Evolutionary conservation across 805 yeast genomes (phyloP), one percentile per base, ranked within the genome.

Genomic region (Starmerella lactis-condensi): DNA sequence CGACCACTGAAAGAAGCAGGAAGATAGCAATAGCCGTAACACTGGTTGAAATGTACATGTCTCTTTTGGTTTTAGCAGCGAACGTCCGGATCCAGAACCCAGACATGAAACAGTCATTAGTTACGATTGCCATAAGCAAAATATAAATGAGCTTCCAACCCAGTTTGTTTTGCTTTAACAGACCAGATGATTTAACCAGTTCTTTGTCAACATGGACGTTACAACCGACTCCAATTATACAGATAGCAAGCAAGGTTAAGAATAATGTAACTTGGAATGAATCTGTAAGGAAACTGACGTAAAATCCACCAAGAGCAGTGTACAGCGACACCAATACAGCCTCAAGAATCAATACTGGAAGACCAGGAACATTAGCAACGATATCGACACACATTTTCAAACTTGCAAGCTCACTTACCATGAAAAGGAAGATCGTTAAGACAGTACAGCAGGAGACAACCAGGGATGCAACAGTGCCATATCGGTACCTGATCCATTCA

Each of bases 1-100:
- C 96, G 26, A 75, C 70, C 29, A 81, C 60, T 1, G 76, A 67
- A 38, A 74, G 69, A 35, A 81, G 61, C 10, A 62, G 58, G 34
- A 75, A 67, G 26, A 72, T 58, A 15, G 75, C 64, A 35, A 76
- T 51, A 0, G 83, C 65, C 1, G 94, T 93, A 37, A 83, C 57
- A 3, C 72, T 61, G 32, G 82, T 68, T 17, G 89, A 91, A 41
- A 78, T 65, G 52, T 65, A 52, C 44, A 83, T 62, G 47, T 82
- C 93, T 41, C 61, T 67, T 53, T 82, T 69, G 6, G 79, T 58
- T 40, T 68, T 69, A 5, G 93, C 73, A 5, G 96, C 93, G 59
- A 83, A 83, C 1, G 96, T 78, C 47, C 96, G 64, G 38, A 83
- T 58, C 96, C 96, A 83, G 52, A 83, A 82, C 0, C 93, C 93